Percentiles rank a stretch among this genome's conserved stretches.
phyloP scores from a whole-genome alignment of 2,329 filamentous ascomycete species.

The Colletotrichum lupini region DNA sequence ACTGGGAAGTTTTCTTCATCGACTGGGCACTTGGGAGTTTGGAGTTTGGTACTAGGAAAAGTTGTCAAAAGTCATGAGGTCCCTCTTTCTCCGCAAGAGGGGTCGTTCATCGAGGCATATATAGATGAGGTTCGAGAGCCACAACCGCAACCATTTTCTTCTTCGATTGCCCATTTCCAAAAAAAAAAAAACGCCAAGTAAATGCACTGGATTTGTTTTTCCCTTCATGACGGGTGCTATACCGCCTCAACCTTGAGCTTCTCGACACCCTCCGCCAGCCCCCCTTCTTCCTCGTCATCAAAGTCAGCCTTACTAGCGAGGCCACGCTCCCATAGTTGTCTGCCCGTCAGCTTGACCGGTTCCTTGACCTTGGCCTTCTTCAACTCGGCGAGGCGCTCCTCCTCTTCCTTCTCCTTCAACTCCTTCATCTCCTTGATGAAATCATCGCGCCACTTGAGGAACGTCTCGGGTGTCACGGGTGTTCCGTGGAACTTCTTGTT shows the following conservation, averaged over 20 bases:
- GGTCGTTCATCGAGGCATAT: neutral
- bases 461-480: constrained; percentile 86
- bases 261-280: constrained; percentile 70
- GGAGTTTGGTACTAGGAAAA: constrained; percentile 13
- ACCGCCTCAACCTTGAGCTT: constrained; percentile 76
- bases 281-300: constrained; percentile 72
- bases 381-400: constrained; percentile 84
- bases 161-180: constrained; percentile 7
- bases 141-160: constrained; percentile 5
- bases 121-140: constrained; percentile 15
- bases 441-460: constrained; percentile 81
- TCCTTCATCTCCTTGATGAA: constrained; percentile 88
- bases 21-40: constrained; percentile 12
- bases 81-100: neutral
- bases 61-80: constrained; percentile 2
- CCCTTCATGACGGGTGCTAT: neutral
- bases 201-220: constrained; percentile 12
- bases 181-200: constrained; percentile 10
- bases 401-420: constrained; percentile 72
- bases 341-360: constrained; percentile 77
- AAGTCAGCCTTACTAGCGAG: constrained; percentile 74
- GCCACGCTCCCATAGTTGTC: constrained; percentile 82
- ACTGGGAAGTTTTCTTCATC: neutral
- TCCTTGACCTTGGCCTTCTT: constrained; percentile 83
- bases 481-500: constrained; percentile 97